Evolutionary conservation across 805 yeast species (phyloP).

Genomic region (Kodamaea sagamina): DNA sequence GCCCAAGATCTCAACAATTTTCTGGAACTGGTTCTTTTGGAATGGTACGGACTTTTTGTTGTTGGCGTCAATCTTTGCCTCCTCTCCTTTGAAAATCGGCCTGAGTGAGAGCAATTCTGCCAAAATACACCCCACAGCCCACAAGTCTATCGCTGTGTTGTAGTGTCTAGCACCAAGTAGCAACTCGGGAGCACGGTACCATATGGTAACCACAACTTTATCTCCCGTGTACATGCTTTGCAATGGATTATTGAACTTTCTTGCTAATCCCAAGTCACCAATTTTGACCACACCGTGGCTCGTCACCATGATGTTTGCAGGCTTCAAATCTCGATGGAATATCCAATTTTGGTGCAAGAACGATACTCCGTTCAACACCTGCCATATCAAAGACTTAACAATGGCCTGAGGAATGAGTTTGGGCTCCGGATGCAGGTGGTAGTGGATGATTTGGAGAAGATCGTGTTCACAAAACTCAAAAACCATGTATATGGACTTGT

Average conservation of each 20-base stretch:
- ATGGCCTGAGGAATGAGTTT: conserved; percentile 76
- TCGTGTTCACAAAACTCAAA: conserved; percentile 97
- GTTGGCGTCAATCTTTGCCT: conserved; percentile 80
- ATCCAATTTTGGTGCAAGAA: conserved; percentile 96
- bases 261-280: conserved; percentile 91
- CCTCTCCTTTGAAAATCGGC: conserved; percentile 97
- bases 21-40: conserved; percentile 88
- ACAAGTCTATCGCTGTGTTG: conserved; percentile 86
- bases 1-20: conserved; percentile 90
- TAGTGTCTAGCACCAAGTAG: conserved; percentile 90
- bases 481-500: conserved; percentile 89
- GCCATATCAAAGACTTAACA: conserved; percentile 87
- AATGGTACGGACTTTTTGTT: conserved; percentile 91
- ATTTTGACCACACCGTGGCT: conserved; percentile 88
- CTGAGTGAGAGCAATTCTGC: conserved; percentile 87
- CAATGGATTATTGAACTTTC: conserved; percentile 82
- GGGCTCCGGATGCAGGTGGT: conserved; percentile 86
- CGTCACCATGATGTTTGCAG: conserved; percentile 97
- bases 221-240: conserved; percentile 90
- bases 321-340: conserved; percentile 91
- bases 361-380: conserved; percentile 86
- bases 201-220: conserved; percentile 93
- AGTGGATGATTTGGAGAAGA: conserved; percentile 88
- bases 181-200: conserved; percentile 95
- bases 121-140: conserved; percentile 95